Conservation (phyloP, 2,329 filamentous ascomycete genomes). For the Aspergillus costaricaensis region DNA sequence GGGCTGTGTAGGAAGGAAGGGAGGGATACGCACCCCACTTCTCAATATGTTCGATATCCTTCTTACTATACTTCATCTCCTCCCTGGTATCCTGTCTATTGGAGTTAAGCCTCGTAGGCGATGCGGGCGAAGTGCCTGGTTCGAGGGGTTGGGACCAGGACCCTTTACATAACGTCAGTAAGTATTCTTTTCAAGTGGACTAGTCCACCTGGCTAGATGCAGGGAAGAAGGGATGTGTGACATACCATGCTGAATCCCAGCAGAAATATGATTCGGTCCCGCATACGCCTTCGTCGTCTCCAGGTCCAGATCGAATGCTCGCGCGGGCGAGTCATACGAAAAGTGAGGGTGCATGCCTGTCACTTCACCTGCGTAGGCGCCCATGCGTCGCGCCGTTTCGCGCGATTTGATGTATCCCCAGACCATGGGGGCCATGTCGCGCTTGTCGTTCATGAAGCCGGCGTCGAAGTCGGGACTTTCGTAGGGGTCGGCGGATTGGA, state of each 20-base stretch:
- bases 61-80: slow-evolving; percentile 65
- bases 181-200: no score
- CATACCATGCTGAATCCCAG: slow-evolving; percentile 70
- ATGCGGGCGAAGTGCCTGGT: slow-evolving; percentile 53
- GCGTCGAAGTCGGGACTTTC: slow-evolving; percentile 75
- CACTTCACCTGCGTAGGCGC: slow-evolving; percentile 75
- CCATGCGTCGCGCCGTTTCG: slow-evolving; percentile 76
- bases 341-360: slow-evolving; percentile 69
- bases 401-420: slow-evolving; percentile 83
- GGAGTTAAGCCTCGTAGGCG: slow-evolving; percentile 58
- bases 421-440: slow-evolving; percentile 82
- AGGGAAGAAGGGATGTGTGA: no score
- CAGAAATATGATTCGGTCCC: slow-evolving; percentile 69
- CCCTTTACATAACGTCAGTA: slow-evolving; percentile 20
- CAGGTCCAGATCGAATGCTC: slow-evolving; percentile 72
- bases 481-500: slow-evolving; percentile 71
- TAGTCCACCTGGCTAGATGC: background rate
- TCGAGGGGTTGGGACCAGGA: slow-evolving; percentile 67
- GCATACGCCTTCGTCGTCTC: slow-evolving; percentile 75
- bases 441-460: slow-evolving; percentile 82
- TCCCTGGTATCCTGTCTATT: slow-evolving; percentile 63
- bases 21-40: slow-evolving; percentile 52
- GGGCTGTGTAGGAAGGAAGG: background rate
- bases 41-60: slow-evolving; percentile 60
- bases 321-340: slow-evolving; percentile 67